Base-by-base conservation (phyloP, 2,329 filamentous ascomycete species). In the Fusarium irregulare region DNA sequence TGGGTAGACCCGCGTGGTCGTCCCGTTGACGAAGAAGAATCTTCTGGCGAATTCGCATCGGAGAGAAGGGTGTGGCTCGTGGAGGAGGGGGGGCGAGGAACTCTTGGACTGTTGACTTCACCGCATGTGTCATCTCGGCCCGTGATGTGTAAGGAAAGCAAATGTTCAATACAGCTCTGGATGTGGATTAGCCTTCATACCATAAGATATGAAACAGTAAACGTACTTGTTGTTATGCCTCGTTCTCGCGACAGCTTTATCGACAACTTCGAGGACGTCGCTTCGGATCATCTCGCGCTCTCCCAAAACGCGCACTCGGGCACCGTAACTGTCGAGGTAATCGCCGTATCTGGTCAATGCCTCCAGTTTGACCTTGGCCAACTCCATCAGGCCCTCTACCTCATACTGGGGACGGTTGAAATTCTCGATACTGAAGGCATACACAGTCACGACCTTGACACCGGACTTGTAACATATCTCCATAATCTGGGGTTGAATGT, bases 341-440 rank as follows among this genome's bases (percentile, higher is more conserved):
- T 97, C 94, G 30, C 96, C 96, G 75, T 99, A 96, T 76, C 97
- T 93, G 27, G 93, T 91, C 74, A 99, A 85, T 80, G 99, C 96
- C 64, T 92, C 89, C 27, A 99, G 86, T 83, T 98, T 98, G 76
- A 96, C 89, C 83, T 97, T 98, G 65, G 95, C 95, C 86, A 99
- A 93, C 78, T 97, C 92, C 96, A 99, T 99, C 68, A 99, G 84
- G 30, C 93, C 94, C 77, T 98, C 94, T 11, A 99, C 96, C 80
- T 99, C 96, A 80, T 97, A 96, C 80, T 96, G 94, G 23, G 94
- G 95, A 8, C 96, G 90, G 80, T 98, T 97, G 84, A 97, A 99
- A 83, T 99, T 99, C 82, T 99, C 96, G 76, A 99, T 98, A 78
- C 93, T 97, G 82, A 99, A 99, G 18, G 96, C 96, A 80, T 98